Base-by-base conservation (phyloP, 108 stramenopile genomes). In the Nitzschia sp. region DNA sequence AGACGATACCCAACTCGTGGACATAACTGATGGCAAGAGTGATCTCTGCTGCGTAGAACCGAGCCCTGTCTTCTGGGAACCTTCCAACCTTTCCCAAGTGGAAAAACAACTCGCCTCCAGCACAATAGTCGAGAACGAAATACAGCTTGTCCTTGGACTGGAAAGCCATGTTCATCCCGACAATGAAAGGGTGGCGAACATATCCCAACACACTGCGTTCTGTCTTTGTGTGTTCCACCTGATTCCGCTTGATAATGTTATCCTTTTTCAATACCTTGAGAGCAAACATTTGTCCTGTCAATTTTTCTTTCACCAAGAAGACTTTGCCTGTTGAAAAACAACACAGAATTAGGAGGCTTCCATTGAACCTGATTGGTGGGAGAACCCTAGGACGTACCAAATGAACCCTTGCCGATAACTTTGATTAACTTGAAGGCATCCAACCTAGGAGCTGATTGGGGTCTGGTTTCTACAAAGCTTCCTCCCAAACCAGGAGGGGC, bases 111-210 rank as follows among this genome's bases (percentile, higher is more conserved):
- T 99, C 98, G 29, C 98, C 98, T 29, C 98, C 98, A 2, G 95
- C 96, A 68, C 96, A 97, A 75, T 96, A 98, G 70, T 98, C 97
- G 52, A 99, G 76, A 5, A 99, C 98, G 69, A 99, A 96, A 75
- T 95, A 99, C 0, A 99, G 84, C 80, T 97, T 96, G 71, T 93
- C 87, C 56, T 83, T 89, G 42, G 96, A 96, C 67, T 98, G 98
- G 80, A 99, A 99, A 14, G 98, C 98, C 95, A 96, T 97, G 71
- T 96, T 97, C 69, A 99, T 86, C 0, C 98, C 96, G 6, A 99
- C 97, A 67, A 99, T 97, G 80, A 98, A 99, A 5, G 97, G 98
- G 70, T 99, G 98, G 42, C 88, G 84, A 17, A 98, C 94, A 67
- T 98, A 97, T 17, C 95, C 98, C 26, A 99, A 72, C 1, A 99